Conservation (phyloP, 192 early-diverging fungal genomes). For the Coemansia sp. region DNA sequence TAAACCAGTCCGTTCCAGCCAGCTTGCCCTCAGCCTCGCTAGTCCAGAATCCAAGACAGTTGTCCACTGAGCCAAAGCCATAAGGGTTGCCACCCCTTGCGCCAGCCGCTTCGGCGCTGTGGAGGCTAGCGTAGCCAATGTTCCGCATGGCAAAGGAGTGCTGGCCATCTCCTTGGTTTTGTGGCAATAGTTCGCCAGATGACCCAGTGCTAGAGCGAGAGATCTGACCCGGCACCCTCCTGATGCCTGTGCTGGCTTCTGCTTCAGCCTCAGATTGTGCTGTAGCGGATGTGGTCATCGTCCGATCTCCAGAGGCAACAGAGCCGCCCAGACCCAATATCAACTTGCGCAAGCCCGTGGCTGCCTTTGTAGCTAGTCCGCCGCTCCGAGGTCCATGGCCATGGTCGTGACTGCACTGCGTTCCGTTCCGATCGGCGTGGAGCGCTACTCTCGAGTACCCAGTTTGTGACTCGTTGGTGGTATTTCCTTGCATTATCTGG, state of each 20-base stretch:
- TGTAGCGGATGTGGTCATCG: slow-evolving; percentile 7
- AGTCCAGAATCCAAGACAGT: slow-evolving; percentile 86
- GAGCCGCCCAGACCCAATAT: slow-evolving; percentile 35
- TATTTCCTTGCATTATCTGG: slow-evolving; percentile 75
- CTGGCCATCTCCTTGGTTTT: slow-evolving; percentile 18
- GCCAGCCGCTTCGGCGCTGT: slow-evolving; percentile 11
- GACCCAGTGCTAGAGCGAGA: slow-evolving; percentile 25
- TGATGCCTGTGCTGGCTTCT: slow-evolving; percentile 42
- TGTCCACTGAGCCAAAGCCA: slow-evolving; percentile 72
- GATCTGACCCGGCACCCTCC: slow-evolving; percentile 37
- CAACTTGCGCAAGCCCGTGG: slow-evolving; percentile 22
- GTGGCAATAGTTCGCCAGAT: slow-evolving; percentile 29
- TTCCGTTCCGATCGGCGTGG: neutral
- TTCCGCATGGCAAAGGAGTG: slow-evolving; percentile 27
- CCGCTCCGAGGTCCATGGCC: slow-evolving; percentile 13
- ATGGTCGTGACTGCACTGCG: slow-evolving; percentile 20
- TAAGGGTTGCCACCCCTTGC: slow-evolving; percentile 62
- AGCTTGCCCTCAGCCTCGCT: slow-evolving; percentile 57
- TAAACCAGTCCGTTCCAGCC: slow-evolving; percentile 62
- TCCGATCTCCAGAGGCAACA: slow-evolving; percentile 18
- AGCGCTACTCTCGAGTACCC: slow-evolving; percentile 55
- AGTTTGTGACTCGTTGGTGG: slow-evolving; percentile 91
- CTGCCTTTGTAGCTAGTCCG: slow-evolving; percentile 12
- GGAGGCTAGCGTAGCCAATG: slow-evolving; percentile 21
- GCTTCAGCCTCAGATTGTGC: slow-evolving; percentile 6